Evolutionary conservation across 2,329 filamentous ascomycete species (phyloP).

Genomic region (Camillea tinctor): DNA sequence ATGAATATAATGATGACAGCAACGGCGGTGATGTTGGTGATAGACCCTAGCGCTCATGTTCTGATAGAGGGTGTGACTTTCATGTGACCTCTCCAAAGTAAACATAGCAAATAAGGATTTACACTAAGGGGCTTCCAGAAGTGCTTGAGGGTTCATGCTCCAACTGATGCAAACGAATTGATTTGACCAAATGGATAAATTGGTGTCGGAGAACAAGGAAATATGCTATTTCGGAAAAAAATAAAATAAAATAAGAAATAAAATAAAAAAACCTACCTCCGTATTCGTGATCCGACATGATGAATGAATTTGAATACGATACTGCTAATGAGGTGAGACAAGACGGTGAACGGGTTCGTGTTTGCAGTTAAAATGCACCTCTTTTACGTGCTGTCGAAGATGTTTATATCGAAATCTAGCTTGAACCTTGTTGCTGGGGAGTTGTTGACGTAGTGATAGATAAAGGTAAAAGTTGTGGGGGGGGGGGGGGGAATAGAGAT

Average conservation of each 20-base stretch:
- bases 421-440: background rate
- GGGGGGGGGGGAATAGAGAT: too few species aligned
- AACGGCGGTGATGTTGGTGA: too few species aligned
- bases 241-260: background rate
- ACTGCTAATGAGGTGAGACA: slow-evolving; percentile 4
- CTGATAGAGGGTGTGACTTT: too few species aligned
- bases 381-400: background rate
- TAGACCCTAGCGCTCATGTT: too few species aligned
- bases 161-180: background rate
- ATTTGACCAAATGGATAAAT: background rate
- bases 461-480: background rate
- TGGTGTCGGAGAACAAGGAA: background rate
- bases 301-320: slow-evolving; percentile 19
- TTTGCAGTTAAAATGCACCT: background rate
- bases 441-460: background rate
- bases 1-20: background rate
- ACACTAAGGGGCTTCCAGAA: too few species aligned
- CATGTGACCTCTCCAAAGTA: too few species aligned
- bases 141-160: background rate
- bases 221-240: background rate
- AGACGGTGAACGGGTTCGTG: background rate
- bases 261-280: slow-evolving; percentile 47
- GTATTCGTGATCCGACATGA: slow-evolving; percentile 67
- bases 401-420: background rate
- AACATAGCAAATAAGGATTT: background rate